These are phyloP conservation scores for Penicillium olsonii DNA, from an alignment of 2,329 filamentous ascomycete genomes.

Conservation along the genomic window DNA sequence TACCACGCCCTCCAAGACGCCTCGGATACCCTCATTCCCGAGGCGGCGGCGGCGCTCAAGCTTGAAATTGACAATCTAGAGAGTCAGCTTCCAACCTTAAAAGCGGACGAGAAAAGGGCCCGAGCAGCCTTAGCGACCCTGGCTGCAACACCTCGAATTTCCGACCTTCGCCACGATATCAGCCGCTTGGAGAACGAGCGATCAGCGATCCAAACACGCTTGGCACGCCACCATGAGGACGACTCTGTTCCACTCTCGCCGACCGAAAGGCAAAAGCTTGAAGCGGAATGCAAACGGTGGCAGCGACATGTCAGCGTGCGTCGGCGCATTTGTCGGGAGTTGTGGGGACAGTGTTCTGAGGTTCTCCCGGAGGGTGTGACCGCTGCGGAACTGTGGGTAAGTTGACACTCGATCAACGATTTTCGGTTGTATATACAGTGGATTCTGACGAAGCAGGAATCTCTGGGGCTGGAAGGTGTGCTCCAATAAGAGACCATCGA, in stretches of 20 bases:
- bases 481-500: slow-evolving; percentile 23
- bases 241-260: slow-evolving; percentile 46
- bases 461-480: slow-evolving; percentile 40
- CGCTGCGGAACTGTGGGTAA: slow-evolving; percentile 53
- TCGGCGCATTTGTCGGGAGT: slow-evolving; percentile 51
- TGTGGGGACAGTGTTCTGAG: slow-evolving; percentile 55
- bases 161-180: slow-evolving; percentile 51
- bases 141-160: slow-evolving; percentile 51
- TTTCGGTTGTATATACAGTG: slow-evolving; percentile 7
- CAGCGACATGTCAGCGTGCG: slow-evolving; percentile 41
- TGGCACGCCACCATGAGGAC: slow-evolving; percentile 45
- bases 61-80: slow-evolving; percentile 50
- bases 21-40: slow-evolving; percentile 49
- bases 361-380: slow-evolving; percentile 50
- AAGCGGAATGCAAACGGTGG: slow-evolving; percentile 51
- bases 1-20: slow-evolving; percentile 60
- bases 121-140: slow-evolving; percentile 50
- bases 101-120: slow-evolving; percentile 51
- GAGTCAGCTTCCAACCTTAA: slow-evolving; percentile 47
- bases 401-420: not conserved
- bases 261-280: slow-evolving; percentile 50
- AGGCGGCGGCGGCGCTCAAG: slow-evolving; percentile 53
- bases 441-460: slow-evolving; percentile 29
- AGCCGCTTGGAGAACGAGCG: slow-evolving; percentile 49
- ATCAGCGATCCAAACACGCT: slow-evolving; percentile 38